Conservation (phyloP, 2,329 filamentous ascomycete species). For the Apiospora sp. region DNA sequence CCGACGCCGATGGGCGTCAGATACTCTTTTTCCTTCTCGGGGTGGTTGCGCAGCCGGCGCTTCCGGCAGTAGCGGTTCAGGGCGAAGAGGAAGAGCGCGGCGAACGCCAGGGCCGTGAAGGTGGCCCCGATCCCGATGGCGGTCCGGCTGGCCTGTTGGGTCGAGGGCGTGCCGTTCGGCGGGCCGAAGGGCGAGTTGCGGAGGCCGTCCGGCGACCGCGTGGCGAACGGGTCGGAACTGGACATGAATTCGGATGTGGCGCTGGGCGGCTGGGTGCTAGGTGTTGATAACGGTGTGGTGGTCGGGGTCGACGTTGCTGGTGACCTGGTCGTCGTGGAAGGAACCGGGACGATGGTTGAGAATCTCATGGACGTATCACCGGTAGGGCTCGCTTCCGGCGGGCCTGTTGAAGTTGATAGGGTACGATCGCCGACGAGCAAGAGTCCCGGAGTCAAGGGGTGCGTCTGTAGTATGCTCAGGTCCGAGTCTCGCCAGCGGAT, state of each 20-base stretch:
- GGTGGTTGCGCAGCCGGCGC: background rate
- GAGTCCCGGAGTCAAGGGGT: slow-evolving; percentile 46
- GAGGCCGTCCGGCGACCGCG: background rate
- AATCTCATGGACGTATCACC: background rate
- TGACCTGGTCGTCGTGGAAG: background rate
- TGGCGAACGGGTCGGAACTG: background rate
- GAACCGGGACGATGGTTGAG: background rate
- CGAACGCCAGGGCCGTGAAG: background rate
- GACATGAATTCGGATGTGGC: background rate
- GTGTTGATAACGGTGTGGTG: background rate
- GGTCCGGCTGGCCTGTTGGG: background rate
- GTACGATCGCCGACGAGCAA: slow-evolving; percentile 29
- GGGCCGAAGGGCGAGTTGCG: background rate
- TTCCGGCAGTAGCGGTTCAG: background rate
- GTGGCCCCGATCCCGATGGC: background rate
- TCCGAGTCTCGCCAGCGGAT: slow-evolving; percentile 48
- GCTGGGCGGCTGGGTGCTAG: background rate
- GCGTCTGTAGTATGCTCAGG: slow-evolving; percentile 44
- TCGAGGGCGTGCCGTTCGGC: background rate
- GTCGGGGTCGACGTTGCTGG: background rate
- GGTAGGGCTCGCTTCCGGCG: background rate
- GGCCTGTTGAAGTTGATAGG: background rate
- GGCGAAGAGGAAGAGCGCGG: background rate
- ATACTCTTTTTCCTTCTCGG: background rate
- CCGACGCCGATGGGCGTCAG: slow-evolving; percentile 3